Evolutionary conservation across 225 moss, liverwort and hornwort species (phyloP), one percentile per base, ranked within the genome.

Genomic region (Neckera pumila): DNA sequence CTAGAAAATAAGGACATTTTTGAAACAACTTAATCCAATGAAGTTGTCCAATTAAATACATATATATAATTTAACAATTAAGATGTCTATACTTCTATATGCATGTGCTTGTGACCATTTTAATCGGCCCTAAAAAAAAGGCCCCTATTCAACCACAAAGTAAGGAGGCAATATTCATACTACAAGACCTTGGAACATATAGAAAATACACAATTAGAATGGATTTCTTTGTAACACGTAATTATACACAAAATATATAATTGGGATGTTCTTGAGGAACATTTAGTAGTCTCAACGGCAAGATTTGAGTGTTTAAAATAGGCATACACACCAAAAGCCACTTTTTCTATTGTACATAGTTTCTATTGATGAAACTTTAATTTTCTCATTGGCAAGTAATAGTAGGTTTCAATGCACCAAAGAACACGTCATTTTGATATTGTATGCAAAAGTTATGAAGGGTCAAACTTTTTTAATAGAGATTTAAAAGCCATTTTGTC

Each of bases 271-370:
- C 8, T 69, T 14, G 1, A 38, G 2, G 2, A 14, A 1, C 4
- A 40, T 25, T 70, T 40, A 70, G 3, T 40, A n/a, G n/a, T 2
- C 25, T n/a, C n/a, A n/a, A n/a, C n/a, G n/a, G n/a, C 25, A 25
- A 25, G 3, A 23, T 0, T 70, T 40, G 23, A 40, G 40, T 7
- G 1, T 25, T 14, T 69, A 23, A 23, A 38, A 0, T 40, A n/a
- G 38, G 38, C 4, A 51, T 4, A 14, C 7, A 23, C 13, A 0
- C 3, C 6, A 69, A 69, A 7, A 1, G 1, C 4, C 14, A 40
- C 0, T 40, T 25, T 34, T 40, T 25, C 4, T 40, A 25, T 3
- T 14, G 0, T 70, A 3, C 40, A 25, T 40, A 70, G 2, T 70
- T 70, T 23, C 1, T 40, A 70, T 25, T 25, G 20, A 7, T 15